Percentiles rank a stretch among this genome's conserved stretches.
phyloP scores from a whole-genome alignment of 176 grass and related monocot genomes.

The Lolium multiflorum region DNA sequence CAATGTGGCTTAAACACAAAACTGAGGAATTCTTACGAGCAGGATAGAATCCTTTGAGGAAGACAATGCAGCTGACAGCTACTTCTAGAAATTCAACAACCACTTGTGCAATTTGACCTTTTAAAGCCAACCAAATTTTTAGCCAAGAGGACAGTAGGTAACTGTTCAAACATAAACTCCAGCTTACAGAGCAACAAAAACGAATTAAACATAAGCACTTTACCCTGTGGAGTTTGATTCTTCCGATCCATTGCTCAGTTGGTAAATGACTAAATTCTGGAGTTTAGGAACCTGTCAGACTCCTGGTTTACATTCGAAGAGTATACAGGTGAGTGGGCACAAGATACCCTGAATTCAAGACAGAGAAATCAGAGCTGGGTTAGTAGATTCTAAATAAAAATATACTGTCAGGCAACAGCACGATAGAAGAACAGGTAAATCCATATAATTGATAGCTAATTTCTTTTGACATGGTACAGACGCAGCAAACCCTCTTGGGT shows the following conservation, averaged over 20 bases:
- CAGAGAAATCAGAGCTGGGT: slow-evolving; percentile 35
- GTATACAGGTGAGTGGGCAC: slow-evolving; percentile 4
- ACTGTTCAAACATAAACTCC: slow-evolving; percentile 30
- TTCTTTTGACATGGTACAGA: slow-evolving; percentile 24
- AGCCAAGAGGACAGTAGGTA: slow-evolving; percentile 10
- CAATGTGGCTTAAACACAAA: slow-evolving; percentile 32
- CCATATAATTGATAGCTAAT: slow-evolving; percentile 5
- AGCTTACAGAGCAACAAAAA: background rate
- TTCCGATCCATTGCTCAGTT: slow-evolving; percentile 69
- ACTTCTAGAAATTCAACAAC: slow-evolving; percentile 93
- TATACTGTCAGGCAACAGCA: slow-evolving; percentile 17
- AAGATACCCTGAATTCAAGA: slow-evolving; percentile 7
- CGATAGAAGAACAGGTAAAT: slow-evolving; percentile 13
- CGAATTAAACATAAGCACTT: background rate
- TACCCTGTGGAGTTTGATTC: slow-evolving; percentile 85
- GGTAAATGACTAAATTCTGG: slow-evolving; percentile 13
- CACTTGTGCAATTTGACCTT: slow-evolving; percentile 81
- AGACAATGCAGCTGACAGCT: slow-evolving; percentile 90
- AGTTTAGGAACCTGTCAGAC: slow-evolving; percentile 8
- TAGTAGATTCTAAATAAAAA: slow-evolving; percentile 34
- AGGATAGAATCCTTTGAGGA: slow-evolving; percentile 93
- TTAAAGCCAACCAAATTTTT: slow-evolving; percentile 30
- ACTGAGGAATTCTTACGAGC: slow-evolving; percentile 51
- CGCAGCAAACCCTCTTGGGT: background rate
- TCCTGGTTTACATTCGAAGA: slow-evolving; percentile 20